Evolutionary conservation across 2,329 filamentous ascomycete species (phyloP), one percentile per base, ranked within the genome.

Genomic region (Fusarium anguioides): DNA sequence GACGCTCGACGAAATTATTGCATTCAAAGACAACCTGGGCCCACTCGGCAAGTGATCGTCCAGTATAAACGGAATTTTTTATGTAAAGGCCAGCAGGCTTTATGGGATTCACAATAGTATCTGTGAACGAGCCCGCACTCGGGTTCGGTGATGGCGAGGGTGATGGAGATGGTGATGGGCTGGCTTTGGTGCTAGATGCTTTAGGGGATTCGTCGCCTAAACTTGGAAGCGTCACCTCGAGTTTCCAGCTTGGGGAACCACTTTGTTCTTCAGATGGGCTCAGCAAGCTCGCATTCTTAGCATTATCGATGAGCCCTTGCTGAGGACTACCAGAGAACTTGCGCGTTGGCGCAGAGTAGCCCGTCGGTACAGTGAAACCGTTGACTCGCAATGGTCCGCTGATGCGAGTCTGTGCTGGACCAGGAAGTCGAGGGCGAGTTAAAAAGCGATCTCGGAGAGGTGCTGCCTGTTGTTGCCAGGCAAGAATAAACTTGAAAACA

Each of bases 41-140:
- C 92, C 92, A 96, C 76, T 96, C 92, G 0, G 91, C 91, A 41
- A 96, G 82, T 1, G 92, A 89, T 20, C 91, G 84, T 3, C 92
- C 92, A 5, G 86, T 82, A 75, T 95, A 91, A 46, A 86, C 86
- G 10, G 83, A 80, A 24, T 82, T 83, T 42, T 79, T 77, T 15
- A 77, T 76, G 52, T 79, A 83, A 3, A 80, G 67, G 7, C 84
- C 84, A 3, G 70, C 74, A 0, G 86, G 86, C 66, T 83, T 79
- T 31, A 79, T 66, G 1, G 85, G 81, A 31, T 78, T 76, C n/a
- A 81, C 77, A 18, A 80, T 66, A n/a, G 75, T 64, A 27, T 74
- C 68, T 5, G 64, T 55, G 40, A 57, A 62, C 10, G 58, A 58
- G n/a, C 66, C 53, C 21, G 23, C 23, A 62, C 60, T 81, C 54